A percentile compares a stretch with the other conserved stretches of the same genome.
phyloP scores from a whole-genome alignment of 139 green algal species.

The Chara braunii region DNA sequence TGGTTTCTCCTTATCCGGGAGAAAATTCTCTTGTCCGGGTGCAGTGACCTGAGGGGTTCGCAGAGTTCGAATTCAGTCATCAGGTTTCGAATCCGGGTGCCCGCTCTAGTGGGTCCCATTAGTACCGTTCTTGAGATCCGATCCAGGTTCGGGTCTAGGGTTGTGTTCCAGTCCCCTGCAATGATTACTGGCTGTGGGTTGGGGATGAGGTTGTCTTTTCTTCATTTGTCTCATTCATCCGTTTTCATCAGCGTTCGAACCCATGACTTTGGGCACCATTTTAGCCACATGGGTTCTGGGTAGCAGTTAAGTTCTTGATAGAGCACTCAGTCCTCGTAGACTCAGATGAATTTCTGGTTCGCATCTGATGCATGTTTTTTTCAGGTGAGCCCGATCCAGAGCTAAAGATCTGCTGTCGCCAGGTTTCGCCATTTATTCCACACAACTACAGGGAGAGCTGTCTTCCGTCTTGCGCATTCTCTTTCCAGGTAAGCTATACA shows the following conservation, averaged over 20 bases:
- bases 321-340: not conserved
- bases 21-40: too few relatives aligned
- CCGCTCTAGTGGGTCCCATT: too few relatives aligned
- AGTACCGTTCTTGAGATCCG: too few relatives aligned
- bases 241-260: not conserved
- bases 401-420: slow-evolving; percentile 29
- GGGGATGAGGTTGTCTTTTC: not conserved
- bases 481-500: slow-evolving; percentile 13
- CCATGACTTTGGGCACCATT: not conserved
- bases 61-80: too few relatives aligned
- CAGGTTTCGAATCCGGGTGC: too few relatives aligned
- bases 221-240: not conserved
- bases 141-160: too few relatives aligned
- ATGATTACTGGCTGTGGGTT: too few relatives aligned
- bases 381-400: slow-evolving; percentile 34
- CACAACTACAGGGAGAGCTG: slow-evolving; percentile 44
- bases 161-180: too few relatives aligned
- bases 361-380: not conserved
- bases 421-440: slow-evolving; percentile 39
- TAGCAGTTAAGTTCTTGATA: not conserved
- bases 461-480: slow-evolving; percentile 25
- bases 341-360: too few relatives aligned
- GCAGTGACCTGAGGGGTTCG: too few relatives aligned
- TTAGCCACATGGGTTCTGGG: not conserved
- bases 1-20: too few relatives aligned